These are phyloP conservation scores for Knufia fluminis DNA, from an alignment of 2,329 filamentous ascomycete species.

Conservation along the genomic window DNA sequence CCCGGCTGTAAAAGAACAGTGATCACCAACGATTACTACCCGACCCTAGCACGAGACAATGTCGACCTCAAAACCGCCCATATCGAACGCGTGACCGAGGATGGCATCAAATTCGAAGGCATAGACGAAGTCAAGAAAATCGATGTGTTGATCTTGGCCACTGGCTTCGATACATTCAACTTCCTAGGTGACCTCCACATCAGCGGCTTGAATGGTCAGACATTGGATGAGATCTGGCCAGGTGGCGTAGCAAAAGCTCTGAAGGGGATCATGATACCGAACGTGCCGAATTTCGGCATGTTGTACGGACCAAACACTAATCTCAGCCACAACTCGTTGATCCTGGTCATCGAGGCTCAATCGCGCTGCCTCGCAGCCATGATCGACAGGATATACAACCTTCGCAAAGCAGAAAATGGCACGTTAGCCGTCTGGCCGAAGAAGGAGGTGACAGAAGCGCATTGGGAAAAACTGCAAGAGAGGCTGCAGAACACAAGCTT, in stretches of 20 bases:
- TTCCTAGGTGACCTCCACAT: slow-evolving; percentile 51
- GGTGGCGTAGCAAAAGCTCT: slow-evolving; percentile 32
- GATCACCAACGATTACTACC: slow-evolving; percentile 48
- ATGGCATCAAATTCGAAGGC: slow-evolving; percentile 39
- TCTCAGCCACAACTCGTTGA: slow-evolving; percentile 47
- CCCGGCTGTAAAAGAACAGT: slow-evolving; percentile 38
- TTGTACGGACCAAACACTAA: slow-evolving; percentile 51
- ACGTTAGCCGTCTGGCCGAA: slow-evolving; percentile 39
- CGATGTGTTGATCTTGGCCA: slow-evolving; percentile 50
- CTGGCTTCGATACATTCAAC: slow-evolving; percentile 49
- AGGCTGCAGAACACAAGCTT: slow-evolving; percentile 39
- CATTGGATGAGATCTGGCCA: slow-evolving; percentile 43
- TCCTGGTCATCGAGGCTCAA: slow-evolving; percentile 53
- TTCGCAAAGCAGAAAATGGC: slow-evolving; percentile 29
- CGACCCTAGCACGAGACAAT: slow-evolving; percentile 38
- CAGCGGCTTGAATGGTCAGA: slow-evolving; percentile 35
- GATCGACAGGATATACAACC: slow-evolving; percentile 40
- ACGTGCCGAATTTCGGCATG: slow-evolving; percentile 47
- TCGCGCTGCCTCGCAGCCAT: slow-evolving; percentile 44
- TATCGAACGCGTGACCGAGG: slow-evolving; percentile 39
- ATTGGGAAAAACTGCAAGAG: slow-evolving; percentile 12
- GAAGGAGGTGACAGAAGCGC: slow-evolving; percentile 14
- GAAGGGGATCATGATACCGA: slow-evolving; percentile 42
- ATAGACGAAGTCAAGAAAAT: slow-evolving; percentile 35
- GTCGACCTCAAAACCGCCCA: slow-evolving; percentile 42